These are phyloP conservation scores for Flaveria robusta DNA, from an alignment of 129 eudicot species.

Conservation along the genomic window DNA sequence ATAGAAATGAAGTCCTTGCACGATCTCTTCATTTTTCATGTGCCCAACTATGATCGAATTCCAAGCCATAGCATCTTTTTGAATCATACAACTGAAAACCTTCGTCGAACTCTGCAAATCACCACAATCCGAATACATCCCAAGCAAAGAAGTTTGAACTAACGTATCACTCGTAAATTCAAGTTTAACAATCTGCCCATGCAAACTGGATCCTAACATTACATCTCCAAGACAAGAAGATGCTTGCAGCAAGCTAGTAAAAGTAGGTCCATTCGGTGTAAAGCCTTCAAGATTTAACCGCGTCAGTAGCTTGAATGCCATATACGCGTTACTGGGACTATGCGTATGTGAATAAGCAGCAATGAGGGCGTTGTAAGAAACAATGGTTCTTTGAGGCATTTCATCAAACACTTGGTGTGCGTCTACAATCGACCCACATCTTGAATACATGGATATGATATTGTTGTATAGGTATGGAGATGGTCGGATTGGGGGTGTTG, in stretches of 20 bases:
- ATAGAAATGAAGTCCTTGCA: slow-evolving; percentile 52
- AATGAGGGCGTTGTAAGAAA: slow-evolving; percentile 72
- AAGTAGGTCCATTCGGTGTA: slow-evolving; percentile 57
- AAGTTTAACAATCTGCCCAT: slow-evolving; percentile 47
- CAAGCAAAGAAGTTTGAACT: slow-evolving; percentile 68
- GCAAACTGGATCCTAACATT: slow-evolving; percentile 53
- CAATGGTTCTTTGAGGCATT: slow-evolving; percentile 69
- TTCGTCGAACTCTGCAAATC: slow-evolving; percentile 53
- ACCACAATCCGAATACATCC: slow-evolving; percentile 62
- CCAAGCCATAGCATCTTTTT: slow-evolving; percentile 74
- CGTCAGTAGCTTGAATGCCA: slow-evolving; percentile 41
- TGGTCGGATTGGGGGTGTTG: slow-evolving; percentile 40
- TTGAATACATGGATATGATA: slow-evolving; percentile 70
- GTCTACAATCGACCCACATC: slow-evolving; percentile 54
- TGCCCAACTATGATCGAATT: slow-evolving; percentile 63
- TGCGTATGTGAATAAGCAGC: slow-evolving; percentile 69
- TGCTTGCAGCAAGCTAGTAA: slow-evolving; percentile 69
- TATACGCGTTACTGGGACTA: slow-evolving; percentile 22
- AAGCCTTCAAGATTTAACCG: slow-evolving; percentile 46
- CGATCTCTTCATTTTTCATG: slow-evolving; percentile 50
- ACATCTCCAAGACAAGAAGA: slow-evolving; percentile 37
- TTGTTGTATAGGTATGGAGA: slow-evolving; percentile 67
- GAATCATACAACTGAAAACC: slow-evolving; percentile 43
- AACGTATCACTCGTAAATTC: slow-evolving; percentile 57
- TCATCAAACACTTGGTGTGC: slow-evolving; percentile 59